Evolutionary conservation across 257 asterid species (phyloP).

Genomic region (Solanum sitiens): DNA sequence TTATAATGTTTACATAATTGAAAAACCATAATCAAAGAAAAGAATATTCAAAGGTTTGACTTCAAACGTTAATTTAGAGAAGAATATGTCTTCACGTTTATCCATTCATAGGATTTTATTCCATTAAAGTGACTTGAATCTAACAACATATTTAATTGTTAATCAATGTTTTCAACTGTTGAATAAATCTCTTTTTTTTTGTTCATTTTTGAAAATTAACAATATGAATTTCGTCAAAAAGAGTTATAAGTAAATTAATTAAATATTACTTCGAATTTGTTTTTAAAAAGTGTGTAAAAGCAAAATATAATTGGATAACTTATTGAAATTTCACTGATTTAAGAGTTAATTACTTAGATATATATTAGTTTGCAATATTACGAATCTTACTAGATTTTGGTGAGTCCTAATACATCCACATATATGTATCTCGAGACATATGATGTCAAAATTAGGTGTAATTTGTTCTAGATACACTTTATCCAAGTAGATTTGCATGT

Average conservation of each 20-base stretch:
- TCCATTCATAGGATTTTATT: neutral
- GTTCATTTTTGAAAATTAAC: neutral
- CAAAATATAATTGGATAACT: neutral
- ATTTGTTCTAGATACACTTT: too few relatives aligned
- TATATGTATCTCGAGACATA: too few relatives aligned
- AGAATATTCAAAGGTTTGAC: neutral
- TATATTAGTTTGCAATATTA: neutral
- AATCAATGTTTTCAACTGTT: neutral
- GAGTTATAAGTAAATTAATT: neutral
- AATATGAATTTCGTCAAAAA: neutral
- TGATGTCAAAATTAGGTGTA: too few relatives aligned
- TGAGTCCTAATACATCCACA: too few relatives aligned
- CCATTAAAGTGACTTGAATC: neutral
- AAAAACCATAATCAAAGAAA: neutral
- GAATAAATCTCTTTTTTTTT: neutral
- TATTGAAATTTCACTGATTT: neutral
- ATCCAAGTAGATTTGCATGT: too few relatives aligned
- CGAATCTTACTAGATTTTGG: too few relatives aligned
- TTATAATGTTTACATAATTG: neutral
- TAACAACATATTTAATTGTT: neutral
- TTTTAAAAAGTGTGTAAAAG: neutral
- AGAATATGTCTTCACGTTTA: neutral
- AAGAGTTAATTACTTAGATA: neutral
- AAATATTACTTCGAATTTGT: neutral
- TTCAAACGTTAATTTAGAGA: neutral